These are phyloP conservation scores for Plectosphaerella cucumerina DNA, from an alignment of 2,329 filamentous ascomycete genomes.

Conservation along the genomic window DNA sequence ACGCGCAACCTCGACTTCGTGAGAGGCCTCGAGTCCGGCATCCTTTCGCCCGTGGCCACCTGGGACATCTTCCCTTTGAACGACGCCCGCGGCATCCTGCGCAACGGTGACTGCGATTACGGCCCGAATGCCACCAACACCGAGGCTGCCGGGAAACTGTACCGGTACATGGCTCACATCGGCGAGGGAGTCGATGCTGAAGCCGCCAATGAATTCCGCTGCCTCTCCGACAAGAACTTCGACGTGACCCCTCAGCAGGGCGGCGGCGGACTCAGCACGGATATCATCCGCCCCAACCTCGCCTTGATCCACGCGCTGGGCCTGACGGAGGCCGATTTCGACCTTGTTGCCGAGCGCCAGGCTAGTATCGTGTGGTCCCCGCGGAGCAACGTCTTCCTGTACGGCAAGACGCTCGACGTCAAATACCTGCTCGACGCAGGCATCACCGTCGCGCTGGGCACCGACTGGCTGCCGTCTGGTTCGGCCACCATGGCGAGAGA, in stretches of 20 bases:
- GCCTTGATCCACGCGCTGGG: conserved; percentile 21
- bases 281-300: conserved; percentile 20
- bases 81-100: conserved; percentile 15
- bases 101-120: conserved; percentile 22
- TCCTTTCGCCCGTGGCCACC: conserved; percentile 7
- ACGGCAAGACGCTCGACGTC: conserved; percentile 22
- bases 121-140: conserved; percentile 13
- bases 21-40: conserved; percentile 16
- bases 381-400: conserved; percentile 21
- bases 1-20: conserved; percentile 21
- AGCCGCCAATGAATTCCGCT: conserved; percentile 22
- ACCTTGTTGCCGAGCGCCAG: conserved; percentile 19
- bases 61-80: conserved; percentile 22
- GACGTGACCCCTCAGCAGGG: conserved; percentile 12
- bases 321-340: conserved; percentile 15
- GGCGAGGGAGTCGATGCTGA: conserved; percentile 21
- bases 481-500: conserved; percentile 22
- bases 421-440: conserved; percentile 16
- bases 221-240: conserved; percentile 18
- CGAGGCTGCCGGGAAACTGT: conserved; percentile 7
- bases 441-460: conserved; percentile 22
- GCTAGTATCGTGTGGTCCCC: conserved; percentile 23
- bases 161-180: conserved; percentile 20
- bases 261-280: conserved; percentile 18
- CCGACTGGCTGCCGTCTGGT: conserved; percentile 22